These are phyloP conservation scores for Cryptococcus floricola DNA, from an alignment of 1,284 basidiomycete species.

Conservation along the genomic window DNA sequence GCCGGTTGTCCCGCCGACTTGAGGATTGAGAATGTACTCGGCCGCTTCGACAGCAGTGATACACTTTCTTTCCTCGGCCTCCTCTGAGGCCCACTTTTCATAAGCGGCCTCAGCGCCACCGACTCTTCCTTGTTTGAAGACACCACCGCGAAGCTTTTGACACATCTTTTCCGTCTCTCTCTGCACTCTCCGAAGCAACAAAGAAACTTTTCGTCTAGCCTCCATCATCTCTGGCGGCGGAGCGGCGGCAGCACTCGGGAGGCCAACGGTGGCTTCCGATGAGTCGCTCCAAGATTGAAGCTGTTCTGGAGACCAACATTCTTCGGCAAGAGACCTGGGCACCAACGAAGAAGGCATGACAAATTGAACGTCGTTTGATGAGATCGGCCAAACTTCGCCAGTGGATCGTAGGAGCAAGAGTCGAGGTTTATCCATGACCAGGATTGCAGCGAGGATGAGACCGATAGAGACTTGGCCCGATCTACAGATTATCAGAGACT, in stretches of 20 bases:
- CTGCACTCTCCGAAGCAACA: slow-evolving; percentile 33
- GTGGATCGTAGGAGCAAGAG: slow-evolving; percentile 31
- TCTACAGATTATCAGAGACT: slow-evolving; percentile 5
- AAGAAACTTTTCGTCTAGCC: slow-evolving; percentile 33
- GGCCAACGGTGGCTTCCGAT: slow-evolving; percentile 12
- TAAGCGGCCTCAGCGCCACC: slow-evolving; percentile 37
- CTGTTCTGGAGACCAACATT: slow-evolving; percentile 31
- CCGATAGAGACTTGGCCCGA: slow-evolving; percentile 27
- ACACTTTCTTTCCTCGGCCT: slow-evolving; percentile 4
- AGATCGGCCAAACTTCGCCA: slow-evolving; percentile 43
- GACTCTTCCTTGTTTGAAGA: slow-evolving; percentile 10
- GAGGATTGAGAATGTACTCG: slow-evolving; percentile 25
- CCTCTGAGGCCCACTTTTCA: slow-evolving; percentile 22
- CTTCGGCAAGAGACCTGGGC: slow-evolving; percentile 12
- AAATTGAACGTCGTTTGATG: slow-evolving; percentile 44
- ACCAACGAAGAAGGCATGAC: slow-evolving; percentile 40
- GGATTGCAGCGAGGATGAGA: slow-evolving; percentile 33
- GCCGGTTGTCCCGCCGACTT: neutral
- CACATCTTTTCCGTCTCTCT: slow-evolving; percentile 42
- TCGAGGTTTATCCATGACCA: slow-evolving; percentile 26
- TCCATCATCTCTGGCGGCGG: slow-evolving; percentile 23
- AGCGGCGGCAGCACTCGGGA: slow-evolving; percentile 10
- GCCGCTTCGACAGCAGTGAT: slow-evolving; percentile 35
- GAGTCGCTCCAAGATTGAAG: slow-evolving; percentile 18
- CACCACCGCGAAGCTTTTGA: slow-evolving; percentile 18